A percentile compares a stretch with the other conserved stretches of the same genome.
These are phyloP conservation scores for Caloboletus firmus DNA, from an alignment of 1,284 basidiomycete species.

Conservation along the genomic window DNA sequence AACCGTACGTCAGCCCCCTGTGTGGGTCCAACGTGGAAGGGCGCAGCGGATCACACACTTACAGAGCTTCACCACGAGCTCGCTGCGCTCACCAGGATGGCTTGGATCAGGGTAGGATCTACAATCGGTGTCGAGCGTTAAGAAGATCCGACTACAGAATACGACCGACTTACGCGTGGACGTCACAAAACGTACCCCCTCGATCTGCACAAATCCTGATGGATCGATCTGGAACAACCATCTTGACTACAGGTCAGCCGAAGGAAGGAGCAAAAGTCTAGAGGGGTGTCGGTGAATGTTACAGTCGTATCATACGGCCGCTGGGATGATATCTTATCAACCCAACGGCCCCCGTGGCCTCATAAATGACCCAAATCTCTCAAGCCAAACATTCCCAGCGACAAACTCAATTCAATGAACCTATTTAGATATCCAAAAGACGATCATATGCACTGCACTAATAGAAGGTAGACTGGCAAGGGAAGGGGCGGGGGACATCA, in stretches of 20 bases:
- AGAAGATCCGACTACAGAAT: background rate
- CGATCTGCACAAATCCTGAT: constrained; percentile 55
- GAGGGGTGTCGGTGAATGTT: background rate
- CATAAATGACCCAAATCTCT: background rate
- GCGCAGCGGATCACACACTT: constrained; percentile 35
- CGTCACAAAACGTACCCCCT: constrained; percentile 82
- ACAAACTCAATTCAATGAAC: background rate
- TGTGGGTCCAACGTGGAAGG: background rate
- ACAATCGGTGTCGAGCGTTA: constrained; percentile 2
- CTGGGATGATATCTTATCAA: constrained; percentile 9
- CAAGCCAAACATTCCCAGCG: constrained; percentile 1
- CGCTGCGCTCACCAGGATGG: constrained; percentile 58
- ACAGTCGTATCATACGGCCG: background rate
- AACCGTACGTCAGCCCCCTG: background rate
- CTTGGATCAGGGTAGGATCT: constrained; percentile 76
- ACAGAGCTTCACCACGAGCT: constrained; percentile 81
- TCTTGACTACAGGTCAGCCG: background rate
- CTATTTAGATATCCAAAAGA: constrained; percentile 23
- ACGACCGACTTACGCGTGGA: constrained; percentile 59
- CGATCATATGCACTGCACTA: constrained; percentile 24
- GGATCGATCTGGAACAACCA: constrained; percentile 55
- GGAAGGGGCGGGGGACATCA: background rate
- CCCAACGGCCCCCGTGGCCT: background rate
- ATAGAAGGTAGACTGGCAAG: constrained; percentile 7
- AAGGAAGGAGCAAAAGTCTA: background rate